Percentiles rank a stretch among this genome's conserved stretches.
phyloP scores from a whole-genome alignment of 2,329 filamentous ascomycete genomes.

The Clonostachys chloroleuca region DNA sequence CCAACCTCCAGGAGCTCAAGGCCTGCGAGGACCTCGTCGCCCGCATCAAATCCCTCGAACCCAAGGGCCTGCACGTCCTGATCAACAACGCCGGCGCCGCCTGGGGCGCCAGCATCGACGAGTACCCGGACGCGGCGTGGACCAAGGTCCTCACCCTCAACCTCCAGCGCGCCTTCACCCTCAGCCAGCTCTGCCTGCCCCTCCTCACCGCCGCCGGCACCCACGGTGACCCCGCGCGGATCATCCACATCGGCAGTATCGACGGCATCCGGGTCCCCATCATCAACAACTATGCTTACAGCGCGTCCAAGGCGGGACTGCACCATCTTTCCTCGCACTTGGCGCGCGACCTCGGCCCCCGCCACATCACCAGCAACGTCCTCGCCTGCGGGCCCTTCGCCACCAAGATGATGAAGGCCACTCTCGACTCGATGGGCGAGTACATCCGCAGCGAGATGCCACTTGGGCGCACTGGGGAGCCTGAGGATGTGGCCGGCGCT shows the following conservation, averaged over 20 bases:
- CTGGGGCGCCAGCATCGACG: constrained; percentile 57
- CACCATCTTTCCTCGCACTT: constrained; percentile 59
- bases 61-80: constrained; percentile 49
- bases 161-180: constrained; percentile 63
- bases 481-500: constrained; percentile 66
- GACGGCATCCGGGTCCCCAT: constrained; percentile 57
- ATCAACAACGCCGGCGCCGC: constrained; percentile 64
- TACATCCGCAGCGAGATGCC: constrained; percentile 56
- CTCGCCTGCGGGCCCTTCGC: constrained; percentile 69
- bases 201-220: constrained; percentile 43
- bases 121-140: constrained; percentile 55
- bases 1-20: constrained; percentile 58
- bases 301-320: constrained; percentile 57
- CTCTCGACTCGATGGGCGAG: constrained; percentile 49
- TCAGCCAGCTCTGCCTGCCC: constrained; percentile 57
- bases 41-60: constrained; percentile 43
- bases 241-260: constrained; percentile 63
- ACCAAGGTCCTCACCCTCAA: constrained; percentile 59
- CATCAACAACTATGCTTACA: constrained; percentile 57
- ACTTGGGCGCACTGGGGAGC: constrained; percentile 60
- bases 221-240: constrained; percentile 39
- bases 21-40: constrained; percentile 49
- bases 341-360: constrained; percentile 53
- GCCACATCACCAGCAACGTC: constrained; percentile 61
- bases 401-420: constrained; percentile 64